Evolutionary conservation across 2,329 filamentous ascomycete genomes (phyloP).

Genomic region (Hysterium pulicare): DNA sequence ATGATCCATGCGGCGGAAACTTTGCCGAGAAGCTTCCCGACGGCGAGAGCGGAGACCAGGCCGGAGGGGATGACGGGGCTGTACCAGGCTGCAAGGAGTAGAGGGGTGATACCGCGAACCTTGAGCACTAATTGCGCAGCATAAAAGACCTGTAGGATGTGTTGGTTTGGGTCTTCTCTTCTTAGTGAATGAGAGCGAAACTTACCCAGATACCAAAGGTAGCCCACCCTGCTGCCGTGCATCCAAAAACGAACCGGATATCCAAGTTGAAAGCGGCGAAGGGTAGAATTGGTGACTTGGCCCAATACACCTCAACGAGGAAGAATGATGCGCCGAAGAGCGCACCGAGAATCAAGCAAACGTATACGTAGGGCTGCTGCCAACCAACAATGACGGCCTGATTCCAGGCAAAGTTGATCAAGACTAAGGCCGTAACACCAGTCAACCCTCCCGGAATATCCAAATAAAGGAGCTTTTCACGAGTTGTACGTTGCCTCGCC

Average conservation of each 20-base stretch:
- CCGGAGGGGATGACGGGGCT: constrained; percentile 27
- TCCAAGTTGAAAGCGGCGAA: constrained; percentile 49
- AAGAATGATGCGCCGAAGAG: constrained; percentile 55
- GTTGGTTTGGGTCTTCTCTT: background rate
- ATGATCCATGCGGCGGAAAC: constrained; percentile 29
- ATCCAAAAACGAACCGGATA: constrained; percentile 55
- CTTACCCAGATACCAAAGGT: constrained; percentile 24
- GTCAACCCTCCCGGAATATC: constrained; percentile 45
- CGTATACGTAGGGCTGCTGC: constrained; percentile 54
- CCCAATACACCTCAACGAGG: constrained; percentile 46
- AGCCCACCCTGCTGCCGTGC: constrained; percentile 45
- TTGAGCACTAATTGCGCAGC: constrained; percentile 26
- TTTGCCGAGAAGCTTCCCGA: constrained; percentile 28
- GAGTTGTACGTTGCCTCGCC: constrained; percentile 9
- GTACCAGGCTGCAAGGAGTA: constrained; percentile 25
- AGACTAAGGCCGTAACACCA: constrained; percentile 55
- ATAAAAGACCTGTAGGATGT: constrained; percentile 25
- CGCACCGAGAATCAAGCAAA: constrained; percentile 56
- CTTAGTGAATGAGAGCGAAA: no score
- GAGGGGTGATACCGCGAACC: constrained; percentile 21
- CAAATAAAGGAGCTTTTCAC: constrained; percentile 31
- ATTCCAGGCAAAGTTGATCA: constrained; percentile 67
- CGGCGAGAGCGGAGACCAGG: constrained; percentile 27
- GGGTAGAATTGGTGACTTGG: constrained; percentile 56
- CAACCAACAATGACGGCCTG: constrained; percentile 61